These are phyloP conservation scores for Podosphaera fusca DNA, from an alignment of 2,329 filamentous ascomycete species.

Conservation along the genomic window DNA sequence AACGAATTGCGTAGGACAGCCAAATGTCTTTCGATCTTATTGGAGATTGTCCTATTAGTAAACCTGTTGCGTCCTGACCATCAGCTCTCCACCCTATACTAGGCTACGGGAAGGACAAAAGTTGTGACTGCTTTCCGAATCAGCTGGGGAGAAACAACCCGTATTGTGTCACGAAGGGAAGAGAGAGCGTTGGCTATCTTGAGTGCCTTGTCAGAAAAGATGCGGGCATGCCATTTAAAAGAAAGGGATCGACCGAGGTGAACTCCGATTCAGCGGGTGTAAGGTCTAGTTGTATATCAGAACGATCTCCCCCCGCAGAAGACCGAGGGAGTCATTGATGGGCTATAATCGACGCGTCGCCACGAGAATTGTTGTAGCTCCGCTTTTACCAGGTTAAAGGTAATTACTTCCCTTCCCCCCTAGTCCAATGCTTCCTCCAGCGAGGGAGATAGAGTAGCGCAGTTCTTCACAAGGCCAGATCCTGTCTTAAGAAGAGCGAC, in stretches of 20 bases:
- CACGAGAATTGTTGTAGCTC: neutral
- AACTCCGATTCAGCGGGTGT: neutral
- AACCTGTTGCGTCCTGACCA: neutral
- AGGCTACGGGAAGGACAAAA: neutral
- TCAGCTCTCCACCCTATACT: neutral
- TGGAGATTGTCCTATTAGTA: neutral
- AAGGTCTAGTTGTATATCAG: neutral
- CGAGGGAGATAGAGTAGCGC: neutral
- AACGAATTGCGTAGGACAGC: neutral
- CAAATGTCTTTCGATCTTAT: neutral
- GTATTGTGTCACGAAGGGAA: neutral
- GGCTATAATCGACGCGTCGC: neutral
- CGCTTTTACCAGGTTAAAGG: neutral
- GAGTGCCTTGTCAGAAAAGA: neutral
- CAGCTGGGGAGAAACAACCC: neutral
- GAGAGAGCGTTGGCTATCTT: neutral
- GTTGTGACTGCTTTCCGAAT: neutral
- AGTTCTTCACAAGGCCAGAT: neutral
- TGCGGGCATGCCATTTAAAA: neutral
- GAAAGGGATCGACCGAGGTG: neutral
- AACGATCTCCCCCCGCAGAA: neutral
- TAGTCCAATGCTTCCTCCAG: neutral
- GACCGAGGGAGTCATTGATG: neutral
- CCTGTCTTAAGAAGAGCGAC: neutral
- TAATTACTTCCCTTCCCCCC: neutral